Evolutionary conservation across 257 asterid genomes (phyloP), one percentile per base, ranked within the genome.

Genomic region (Verbena officinalis): DNA sequence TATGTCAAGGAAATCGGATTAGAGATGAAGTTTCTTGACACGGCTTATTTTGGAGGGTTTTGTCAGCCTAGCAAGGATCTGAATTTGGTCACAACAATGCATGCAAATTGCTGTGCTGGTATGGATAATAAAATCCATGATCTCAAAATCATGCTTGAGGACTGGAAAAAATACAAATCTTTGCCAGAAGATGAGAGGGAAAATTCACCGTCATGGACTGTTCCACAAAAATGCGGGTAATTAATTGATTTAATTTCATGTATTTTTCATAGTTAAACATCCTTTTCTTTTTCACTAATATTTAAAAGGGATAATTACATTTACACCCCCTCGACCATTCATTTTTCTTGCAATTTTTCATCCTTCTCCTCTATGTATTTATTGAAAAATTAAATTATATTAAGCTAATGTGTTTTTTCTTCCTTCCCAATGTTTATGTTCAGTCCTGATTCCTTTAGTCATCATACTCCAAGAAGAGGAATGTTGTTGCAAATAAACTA

Each of bases 71-170:
- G 79, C 67, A 71, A 65, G 30, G 70, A 81, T 12, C 31, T 81
- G 24, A 65, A 67, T 33, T 19, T 43, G 22, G 77, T 73, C 4
- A 65, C 74, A 59, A 76, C 77, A 22, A 73, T 80, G 85, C 80
- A 80, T 75, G 81, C 84, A 17, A 81, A 78, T 58, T 81, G 83
- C 21, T 80, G 86, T 63, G 49, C 23, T 49, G 77, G 83, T 16
- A 24, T 80, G 30, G 76, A 65, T 16, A 71, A 67, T 36, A 77
- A 80, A 36, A 62, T 80, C 11, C 74, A 71, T 45, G 78, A 77
- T 24, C 75, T 80, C 14, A 64, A 50, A 54, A 63, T 77, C 54
- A 17, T 65, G 45, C 50, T 80, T 20, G 65, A 70, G 3, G 74
- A 80, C 39, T 80, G 85, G 85, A 74, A 30, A 45, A 68, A 56